Evolutionary conservation across 148 eudicot genomes (phyloP), one percentile per base, ranked within the genome.

Genomic region (Rhododendron kiyosumense): DNA sequence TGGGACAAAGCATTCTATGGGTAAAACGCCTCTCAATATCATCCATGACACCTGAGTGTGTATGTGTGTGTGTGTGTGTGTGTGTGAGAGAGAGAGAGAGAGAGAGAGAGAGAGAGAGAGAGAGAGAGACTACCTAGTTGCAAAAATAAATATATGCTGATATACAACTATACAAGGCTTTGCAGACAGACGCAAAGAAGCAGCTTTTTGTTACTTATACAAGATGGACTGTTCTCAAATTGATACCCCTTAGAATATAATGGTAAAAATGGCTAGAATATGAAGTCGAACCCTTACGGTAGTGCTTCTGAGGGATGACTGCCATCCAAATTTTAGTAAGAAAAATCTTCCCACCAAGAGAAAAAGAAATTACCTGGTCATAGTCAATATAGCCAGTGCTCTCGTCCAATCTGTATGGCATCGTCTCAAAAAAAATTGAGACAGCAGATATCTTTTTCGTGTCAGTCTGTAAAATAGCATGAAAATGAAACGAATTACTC

Each of bases 391-490:
- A 93, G 26, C 99, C 99, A 78, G 98, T 95, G 93, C 94, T 93
- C 86, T 97, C 99, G 76, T 97, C 78, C 91, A 97, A 92, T 91
- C 99, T 93, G 92, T 97, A 97, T 22, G 98, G 99, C 99, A 97
- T 97, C 54, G 99, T 95, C 94, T 97, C 98, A 74, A 95, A 97
- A 86, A 97, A 97, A 85, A 97, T 95, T 48, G 99, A 97, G 84
- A 92, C 94, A n/a, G 99, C 99, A 57, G 99, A 97, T 83, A 97
- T 97, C 93, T 97, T 97, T 93, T 97, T 97, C 85, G 99, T 97
- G 83, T 97, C 98, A 10, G 99, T 97, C 99, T 97, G 98, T 87
- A 87, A 49, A 57, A 78, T 77, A 78, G 73, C 22, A 41, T 5
- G 43, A 67, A 32, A 49, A 63, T 78, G 54, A 26, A n/a, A 45